Conservation (phyloP, 768 basidiomycete species). For the Dioszegia hungarica region DNA sequence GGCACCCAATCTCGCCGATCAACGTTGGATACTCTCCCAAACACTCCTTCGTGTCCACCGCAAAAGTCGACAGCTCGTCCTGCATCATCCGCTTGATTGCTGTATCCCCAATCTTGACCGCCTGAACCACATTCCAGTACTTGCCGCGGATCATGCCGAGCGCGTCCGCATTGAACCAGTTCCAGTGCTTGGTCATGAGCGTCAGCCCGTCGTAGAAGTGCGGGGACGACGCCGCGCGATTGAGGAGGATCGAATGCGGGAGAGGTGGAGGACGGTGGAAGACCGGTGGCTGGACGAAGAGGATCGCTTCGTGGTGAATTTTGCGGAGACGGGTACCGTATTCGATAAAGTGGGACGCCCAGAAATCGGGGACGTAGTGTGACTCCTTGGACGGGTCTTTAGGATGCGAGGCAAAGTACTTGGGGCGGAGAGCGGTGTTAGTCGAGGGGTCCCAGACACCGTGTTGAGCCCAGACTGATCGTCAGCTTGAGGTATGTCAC, state of each 20-base stretch:
- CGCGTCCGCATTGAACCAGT: constrained; percentile 70
- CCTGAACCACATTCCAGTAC: constrained; percentile 54
- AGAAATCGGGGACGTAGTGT: constrained; percentile 42
- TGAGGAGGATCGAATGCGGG: constrained; percentile 31
- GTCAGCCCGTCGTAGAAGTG: constrained; percentile 50
- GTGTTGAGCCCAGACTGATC: constrained; percentile 47
- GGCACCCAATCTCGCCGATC: constrained; percentile 76
- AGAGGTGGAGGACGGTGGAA: constrained; percentile 39
- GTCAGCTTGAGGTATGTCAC: neutral
- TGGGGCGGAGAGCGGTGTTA: constrained; percentile 19
- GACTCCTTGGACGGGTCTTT: constrained; percentile 9
- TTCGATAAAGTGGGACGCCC: constrained; percentile 29
- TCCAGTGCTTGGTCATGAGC: constrained; percentile 49
- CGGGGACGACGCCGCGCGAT: constrained; percentile 32
- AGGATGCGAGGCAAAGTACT: constrained; percentile 37
- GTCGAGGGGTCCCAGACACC: constrained; percentile 45
- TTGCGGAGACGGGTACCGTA: constrained; percentile 33
- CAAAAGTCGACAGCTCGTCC: constrained; percentile 73
- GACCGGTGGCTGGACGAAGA: constrained; percentile 46
- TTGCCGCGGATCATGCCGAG: constrained; percentile 77
- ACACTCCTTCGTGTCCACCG: constrained; percentile 65
- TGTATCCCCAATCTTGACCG: constrained; percentile 72
- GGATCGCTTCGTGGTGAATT: constrained; percentile 45
- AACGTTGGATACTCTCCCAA: constrained; percentile 69
- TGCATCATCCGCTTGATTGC: constrained; percentile 77